Conservation (phyloP, 345 rosid species). For the Capsella bursapastoris region DNA sequence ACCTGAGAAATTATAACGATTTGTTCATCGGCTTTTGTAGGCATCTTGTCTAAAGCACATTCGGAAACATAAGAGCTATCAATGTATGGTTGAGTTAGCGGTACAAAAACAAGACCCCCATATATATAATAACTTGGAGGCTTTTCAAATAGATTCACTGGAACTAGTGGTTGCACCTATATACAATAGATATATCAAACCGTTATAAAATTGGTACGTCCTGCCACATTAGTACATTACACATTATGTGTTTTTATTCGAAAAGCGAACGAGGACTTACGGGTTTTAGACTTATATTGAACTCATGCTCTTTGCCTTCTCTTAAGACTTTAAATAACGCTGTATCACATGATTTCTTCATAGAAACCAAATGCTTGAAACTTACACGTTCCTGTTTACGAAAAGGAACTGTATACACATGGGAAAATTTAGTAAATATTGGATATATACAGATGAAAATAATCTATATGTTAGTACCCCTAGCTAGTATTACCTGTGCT, state of each 20-base stretch:
- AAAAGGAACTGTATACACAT: not conserved
- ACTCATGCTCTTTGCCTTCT: conserved; percentile 60
- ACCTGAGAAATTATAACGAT: not conserved
- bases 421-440: not conserved
- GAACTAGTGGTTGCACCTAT: not conserved
- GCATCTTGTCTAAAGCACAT: not conserved
- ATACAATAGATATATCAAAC: not conserved
- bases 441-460: not conserved
- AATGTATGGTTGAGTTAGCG: conserved; percentile 12
- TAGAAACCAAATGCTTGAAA: conserved; percentile 72
- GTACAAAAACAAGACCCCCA: conserved; percentile 11
- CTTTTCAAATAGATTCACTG: not conserved
- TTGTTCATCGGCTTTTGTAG: not conserved
- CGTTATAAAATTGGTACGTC: not conserved
- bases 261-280: conserved; percentile 44
- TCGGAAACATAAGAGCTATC: not conserved
- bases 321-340: conserved; percentile 57
- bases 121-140: conserved; percentile 12
- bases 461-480: not conserved
- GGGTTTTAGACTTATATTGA: conserved; percentile 53
- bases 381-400: conserved; percentile 58
- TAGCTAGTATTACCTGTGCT: conserved; percentile 52
- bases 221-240: not conserved
- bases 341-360: conserved; percentile 72
- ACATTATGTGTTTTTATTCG: not conserved